phyloP scores from a whole-genome alignment of 2,329 filamentous ascomycete genomes.

The Magnaporthiopsis poae region DNA sequence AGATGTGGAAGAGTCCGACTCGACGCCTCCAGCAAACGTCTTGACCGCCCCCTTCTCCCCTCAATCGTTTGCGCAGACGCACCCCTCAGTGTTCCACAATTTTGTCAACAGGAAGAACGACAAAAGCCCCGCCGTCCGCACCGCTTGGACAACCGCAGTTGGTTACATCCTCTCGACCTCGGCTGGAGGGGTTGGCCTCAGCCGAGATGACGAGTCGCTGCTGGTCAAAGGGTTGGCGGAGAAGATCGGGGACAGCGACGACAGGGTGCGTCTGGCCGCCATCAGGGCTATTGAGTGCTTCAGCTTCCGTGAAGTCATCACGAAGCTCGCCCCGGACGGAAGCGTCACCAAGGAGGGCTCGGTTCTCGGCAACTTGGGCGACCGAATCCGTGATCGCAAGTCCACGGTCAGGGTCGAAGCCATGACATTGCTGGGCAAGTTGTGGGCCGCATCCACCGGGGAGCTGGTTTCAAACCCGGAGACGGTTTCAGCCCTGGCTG shows the following conservation, averaged over 20 bases:
- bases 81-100: slow-evolving; percentile 67
- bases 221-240: slow-evolving; percentile 67
- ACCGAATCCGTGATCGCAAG: slow-evolving; percentile 80
- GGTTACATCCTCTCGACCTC: slow-evolving; percentile 85
- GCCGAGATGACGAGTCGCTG: slow-evolving; percentile 66
- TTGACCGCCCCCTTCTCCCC: slow-evolving; percentile 77
- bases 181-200: slow-evolving; percentile 79
- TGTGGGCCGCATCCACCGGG: slow-evolving; percentile 88
- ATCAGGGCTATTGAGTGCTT: slow-evolving; percentile 76
- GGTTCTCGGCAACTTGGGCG: slow-evolving; percentile 70
- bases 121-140: slow-evolving; percentile 71
- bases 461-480: slow-evolving; percentile 80
- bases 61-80: slow-evolving; percentile 78
- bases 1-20: slow-evolving; percentile 46
- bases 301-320: slow-evolving; percentile 67
- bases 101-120: slow-evolving; percentile 81
- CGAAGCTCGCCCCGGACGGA: slow-evolving; percentile 69
- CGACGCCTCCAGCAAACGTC: slow-evolving; percentile 45
- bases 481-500: slow-evolving; percentile 63
- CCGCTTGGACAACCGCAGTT: slow-evolving; percentile 74
- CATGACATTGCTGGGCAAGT: slow-evolving; percentile 70
- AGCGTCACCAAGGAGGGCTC: slow-evolving; percentile 67
- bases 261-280: slow-evolving; percentile 82
- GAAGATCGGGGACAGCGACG: slow-evolving; percentile 78
- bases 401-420: slow-evolving; percentile 73